Percentiles rank a stretch among this genome's conserved stretches.
phyloP scores from a whole-genome alignment of 2,329 filamentous ascomycete genomes.

The Exophiala xenobiotica region DNA sequence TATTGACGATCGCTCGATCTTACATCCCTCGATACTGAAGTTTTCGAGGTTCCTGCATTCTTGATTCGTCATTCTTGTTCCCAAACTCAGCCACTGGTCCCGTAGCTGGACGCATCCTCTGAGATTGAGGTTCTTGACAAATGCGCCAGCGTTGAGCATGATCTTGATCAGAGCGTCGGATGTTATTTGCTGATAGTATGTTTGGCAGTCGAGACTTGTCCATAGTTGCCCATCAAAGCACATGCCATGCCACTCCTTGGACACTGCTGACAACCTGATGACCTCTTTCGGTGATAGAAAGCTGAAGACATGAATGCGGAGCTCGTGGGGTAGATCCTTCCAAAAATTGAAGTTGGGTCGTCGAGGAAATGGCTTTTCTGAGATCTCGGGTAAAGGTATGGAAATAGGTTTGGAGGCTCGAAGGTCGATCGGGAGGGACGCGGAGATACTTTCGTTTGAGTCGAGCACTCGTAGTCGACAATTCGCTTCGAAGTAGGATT shows the following conservation, averaged over 20 bases:
- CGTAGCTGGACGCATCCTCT: slow-evolving; percentile 86
- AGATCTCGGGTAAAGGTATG: slow-evolving; percentile 26
- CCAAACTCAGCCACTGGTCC: slow-evolving; percentile 73
- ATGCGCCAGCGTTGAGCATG: slow-evolving; percentile 80
- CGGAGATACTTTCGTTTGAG: slow-evolving; percentile 35
- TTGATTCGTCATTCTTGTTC: slow-evolving; percentile 63
- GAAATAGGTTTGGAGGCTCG: slow-evolving; percentile 40
- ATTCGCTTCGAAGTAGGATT: slow-evolving; percentile 52
- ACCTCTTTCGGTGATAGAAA: slow-evolving; percentile 79
- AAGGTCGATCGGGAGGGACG: slow-evolving; percentile 64
- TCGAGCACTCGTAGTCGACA: slow-evolving; percentile 55
- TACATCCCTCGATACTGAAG: slow-evolving; percentile 84
- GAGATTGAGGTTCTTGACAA: slow-evolving; percentile 86
- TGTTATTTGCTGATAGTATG: slow-evolving; percentile 85
- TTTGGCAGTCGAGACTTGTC: slow-evolving; percentile 77
- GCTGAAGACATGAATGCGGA: slow-evolving; percentile 73
- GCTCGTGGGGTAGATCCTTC: slow-evolving; percentile 76
- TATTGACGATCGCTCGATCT: slow-evolving; percentile 75
- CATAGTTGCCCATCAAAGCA: slow-evolving; percentile 96
- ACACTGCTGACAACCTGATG: slow-evolving; percentile 73
- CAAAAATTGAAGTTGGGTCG: slow-evolving; percentile 66
- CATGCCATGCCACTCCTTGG: slow-evolving; percentile 72
- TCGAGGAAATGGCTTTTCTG: slow-evolving; percentile 36
- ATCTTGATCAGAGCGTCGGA: slow-evolving; percentile 80
- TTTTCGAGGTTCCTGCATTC: slow-evolving; percentile 84